Percentiles rank a stretch among this genome's conserved stretches.
These are phyloP conservation scores for Micromonas pusilla DNA, from an alignment of 139 green algal species.

Conservation along the genomic window DNA sequence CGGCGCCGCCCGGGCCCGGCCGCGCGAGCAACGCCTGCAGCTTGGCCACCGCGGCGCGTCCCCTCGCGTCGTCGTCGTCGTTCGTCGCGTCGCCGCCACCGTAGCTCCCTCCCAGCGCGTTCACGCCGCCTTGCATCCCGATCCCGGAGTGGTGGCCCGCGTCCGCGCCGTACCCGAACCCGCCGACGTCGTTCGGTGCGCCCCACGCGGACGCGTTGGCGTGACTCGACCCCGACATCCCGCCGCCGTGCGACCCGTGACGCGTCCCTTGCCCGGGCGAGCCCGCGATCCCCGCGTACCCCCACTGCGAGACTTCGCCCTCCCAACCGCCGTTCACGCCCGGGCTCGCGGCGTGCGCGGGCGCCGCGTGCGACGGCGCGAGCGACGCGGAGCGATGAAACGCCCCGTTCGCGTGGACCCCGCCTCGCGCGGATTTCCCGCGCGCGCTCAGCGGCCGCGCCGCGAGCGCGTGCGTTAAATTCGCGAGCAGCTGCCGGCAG, in stretches of 20 bases:
- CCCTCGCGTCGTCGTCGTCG: constrained; percentile 24
- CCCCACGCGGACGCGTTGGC: too few relatives aligned
- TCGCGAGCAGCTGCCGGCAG: constrained; percentile 62
- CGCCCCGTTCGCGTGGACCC: not conserved
- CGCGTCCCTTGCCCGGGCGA: not conserved
- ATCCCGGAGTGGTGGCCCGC: not conserved
- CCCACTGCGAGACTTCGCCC: not conserved
- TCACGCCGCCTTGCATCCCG: too few relatives aligned
- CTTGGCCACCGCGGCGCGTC: constrained; percentile 57
- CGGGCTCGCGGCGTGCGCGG: too few relatives aligned
- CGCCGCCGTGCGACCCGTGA: too few relatives aligned
- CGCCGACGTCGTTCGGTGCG: too few relatives aligned
- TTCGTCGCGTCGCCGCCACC: constrained; percentile 8
- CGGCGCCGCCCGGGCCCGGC: not conserved
- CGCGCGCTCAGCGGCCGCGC: constrained; percentile 42
- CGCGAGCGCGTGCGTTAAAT: constrained; percentile 63
- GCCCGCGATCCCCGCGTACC: not conserved
- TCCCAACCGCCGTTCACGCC: not conserved
- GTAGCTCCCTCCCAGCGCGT: too few relatives aligned
- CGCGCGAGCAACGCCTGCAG: constrained; percentile 67
- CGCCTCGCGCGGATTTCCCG: not conserved
- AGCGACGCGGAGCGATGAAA: not conserved
- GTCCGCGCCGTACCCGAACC: not conserved
- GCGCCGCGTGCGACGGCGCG: not conserved
- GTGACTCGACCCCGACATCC: too few relatives aligned